A percentile compares a stretch with the other conserved stretches of the same genome.
Conservation (phyloP, 1,139 yeast genomes). For the Suhomyces kunorum region DNA sequence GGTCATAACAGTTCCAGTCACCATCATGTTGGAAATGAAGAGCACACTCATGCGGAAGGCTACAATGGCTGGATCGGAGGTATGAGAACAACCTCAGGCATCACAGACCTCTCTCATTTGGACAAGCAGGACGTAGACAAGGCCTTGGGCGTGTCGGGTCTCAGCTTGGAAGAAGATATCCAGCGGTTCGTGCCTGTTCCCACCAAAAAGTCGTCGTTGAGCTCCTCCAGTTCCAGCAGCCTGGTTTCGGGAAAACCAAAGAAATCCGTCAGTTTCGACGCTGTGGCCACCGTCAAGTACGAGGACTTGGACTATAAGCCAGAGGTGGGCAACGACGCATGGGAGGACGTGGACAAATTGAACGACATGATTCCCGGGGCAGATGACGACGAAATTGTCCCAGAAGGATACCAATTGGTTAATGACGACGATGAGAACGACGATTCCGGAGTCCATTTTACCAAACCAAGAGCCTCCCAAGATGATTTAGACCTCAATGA, state of each 20-base stretch:
- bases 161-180: slow-evolving; percentile 16
- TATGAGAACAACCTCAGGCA: slow-evolving; percentile 39
- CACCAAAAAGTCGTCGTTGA: not conserved
- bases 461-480: slow-evolving; percentile 46
- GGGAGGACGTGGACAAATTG: slow-evolving; percentile 44
- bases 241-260: slow-evolving; percentile 16
- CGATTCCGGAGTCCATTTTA: slow-evolving; percentile 58
- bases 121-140: slow-evolving; percentile 41
- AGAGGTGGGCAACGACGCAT: slow-evolving; percentile 37
- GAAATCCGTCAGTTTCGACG: slow-evolving; percentile 42
- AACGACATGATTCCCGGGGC: slow-evolving; percentile 30
- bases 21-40: slow-evolving; percentile 15
- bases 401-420: slow-evolving; percentile 46
- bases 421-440: slow-evolving; percentile 31
- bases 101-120: slow-evolving; percentile 35
- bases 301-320: slow-evolving; percentile 33
- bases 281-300: slow-evolving; percentile 43
- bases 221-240: slow-evolving; percentile 1
- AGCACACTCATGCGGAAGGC: slow-evolving; percentile 61
- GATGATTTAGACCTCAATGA: slow-evolving; percentile 62
- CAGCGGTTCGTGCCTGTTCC: slow-evolving; percentile 4
- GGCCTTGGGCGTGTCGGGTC: slow-evolving; percentile 35
- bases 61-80: slow-evolving; percentile 78
- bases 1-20: slow-evolving; percentile 6
- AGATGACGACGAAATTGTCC: slow-evolving; percentile 34